Evolutionary conservation across 352 stramenopile genomes (phyloP), one percentile per base, ranked within the genome.

Genomic region (Globisporangium sylvaticum): DNA sequence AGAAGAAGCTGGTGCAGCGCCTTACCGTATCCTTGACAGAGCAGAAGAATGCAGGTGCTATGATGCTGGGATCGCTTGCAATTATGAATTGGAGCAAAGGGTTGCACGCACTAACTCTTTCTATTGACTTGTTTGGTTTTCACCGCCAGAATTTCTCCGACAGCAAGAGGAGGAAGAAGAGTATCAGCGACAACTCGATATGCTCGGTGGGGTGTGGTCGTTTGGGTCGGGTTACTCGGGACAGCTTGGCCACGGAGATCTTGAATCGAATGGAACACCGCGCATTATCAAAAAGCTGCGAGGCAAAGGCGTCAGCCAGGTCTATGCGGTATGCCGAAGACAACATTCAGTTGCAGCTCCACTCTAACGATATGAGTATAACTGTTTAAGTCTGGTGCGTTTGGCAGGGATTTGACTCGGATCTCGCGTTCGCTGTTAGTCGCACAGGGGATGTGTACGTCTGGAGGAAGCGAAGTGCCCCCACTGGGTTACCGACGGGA

Each of bases 351-450:
- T n/a, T n/a, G n/a, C n/a, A n/a, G n/a, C n/a, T n/a, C n/a, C n/a
- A n/a, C n/a, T n/a, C n/a, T n/a, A n/a, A n/a, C n/a, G n/a, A n/a
- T n/a, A n/a, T n/a, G n/a, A n/a, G n/a, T n/a, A n/a, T n/a, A n/a
- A n/a, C n/a, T n/a, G n/a, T n/a, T n/a, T n/a, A n/a, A n/a, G n/a
- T n/a, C n/a, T n/a, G n/a, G n/a, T n/a, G n/a, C n/a, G n/a, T n/a
- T n/a, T n/a, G n/a, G n/a, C n/a, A n/a, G n/a, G 87, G 87, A 3
- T 95, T 93, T 65, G 87, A 95, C 66, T 95, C 87, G 27, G 84
- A 94, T 24, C 78, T 94, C 4, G 76, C 79, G 14, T 95, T 93
- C 55, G 87, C 84, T 18, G 73, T 94, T 2, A 88, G 69, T 46
- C 82, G 86, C 2, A 81, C 71, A 10, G 78, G 87, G 32, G 87